Evolutionary conservation across 768 basidiomycete species (phyloP).

Genomic region (Filobasidium floriforme): DNA sequence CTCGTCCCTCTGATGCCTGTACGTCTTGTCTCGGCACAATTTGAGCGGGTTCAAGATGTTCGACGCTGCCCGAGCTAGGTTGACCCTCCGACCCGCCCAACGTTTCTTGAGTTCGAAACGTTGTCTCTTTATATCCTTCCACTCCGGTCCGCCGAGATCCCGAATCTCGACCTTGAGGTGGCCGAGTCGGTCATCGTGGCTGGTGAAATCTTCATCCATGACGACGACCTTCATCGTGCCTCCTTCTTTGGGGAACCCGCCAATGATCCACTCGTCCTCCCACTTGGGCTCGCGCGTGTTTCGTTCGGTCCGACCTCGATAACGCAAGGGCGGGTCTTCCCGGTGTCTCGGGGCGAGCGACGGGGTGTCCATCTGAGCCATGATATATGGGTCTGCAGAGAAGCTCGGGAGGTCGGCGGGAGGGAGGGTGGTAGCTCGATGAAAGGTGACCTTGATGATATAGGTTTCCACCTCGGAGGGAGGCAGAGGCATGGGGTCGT

Average conservation of each 20-base stretch:
- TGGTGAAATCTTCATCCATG: constrained; percentile 39
- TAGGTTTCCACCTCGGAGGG: constrained; percentile 29
- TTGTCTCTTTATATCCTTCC: constrained; percentile 26
- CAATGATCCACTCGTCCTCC: constrained; percentile 33
- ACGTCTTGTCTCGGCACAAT: background rate
- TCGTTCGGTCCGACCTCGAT: constrained; percentile 32
- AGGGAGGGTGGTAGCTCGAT: constrained; percentile 35
- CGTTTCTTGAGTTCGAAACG: constrained; percentile 33
- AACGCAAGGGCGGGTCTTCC: constrained; percentile 33
- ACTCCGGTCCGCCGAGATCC: constrained; percentile 4
- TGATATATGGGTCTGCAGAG: constrained; percentile 36
- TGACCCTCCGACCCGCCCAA: constrained; percentile 31
- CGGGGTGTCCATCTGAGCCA: constrained; percentile 35
- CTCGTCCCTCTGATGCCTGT: constrained; percentile 23
- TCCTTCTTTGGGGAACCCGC: constrained; percentile 34
- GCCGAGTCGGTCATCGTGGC: constrained; percentile 39
- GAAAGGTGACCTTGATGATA: constrained; percentile 39
- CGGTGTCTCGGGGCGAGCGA: constrained; percentile 23
- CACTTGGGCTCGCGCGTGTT: constrained; percentile 31
- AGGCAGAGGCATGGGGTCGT: constrained; percentile 34
- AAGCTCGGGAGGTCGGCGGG: constrained; percentile 33
- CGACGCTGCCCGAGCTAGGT: constrained; percentile 24
- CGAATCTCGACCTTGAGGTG: constrained; percentile 25
- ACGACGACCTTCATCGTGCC: constrained; percentile 30
- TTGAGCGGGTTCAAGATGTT: constrained; percentile 2